Conservation (phyloP, 2,329 filamentous ascomycete genomes). For the Diaporthe vaccinii region DNA sequence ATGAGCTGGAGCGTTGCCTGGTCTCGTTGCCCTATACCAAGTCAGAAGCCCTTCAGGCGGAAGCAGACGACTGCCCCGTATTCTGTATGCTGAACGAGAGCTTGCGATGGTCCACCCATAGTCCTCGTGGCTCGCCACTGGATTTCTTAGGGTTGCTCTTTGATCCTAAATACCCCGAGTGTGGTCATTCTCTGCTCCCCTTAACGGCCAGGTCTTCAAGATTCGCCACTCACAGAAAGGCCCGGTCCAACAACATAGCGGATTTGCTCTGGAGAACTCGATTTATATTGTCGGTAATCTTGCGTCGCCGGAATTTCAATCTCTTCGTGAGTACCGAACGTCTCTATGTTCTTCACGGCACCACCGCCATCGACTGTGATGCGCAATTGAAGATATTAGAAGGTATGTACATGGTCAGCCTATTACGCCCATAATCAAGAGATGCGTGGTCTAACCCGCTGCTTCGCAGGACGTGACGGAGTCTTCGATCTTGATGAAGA, state of each 20-base stretch:
- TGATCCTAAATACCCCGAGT: not conserved
- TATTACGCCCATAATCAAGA: fast-evolving
- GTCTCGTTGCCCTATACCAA: not conserved
- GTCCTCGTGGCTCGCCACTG: no score
- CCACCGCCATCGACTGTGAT: not conserved
- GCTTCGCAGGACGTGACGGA: not conserved
- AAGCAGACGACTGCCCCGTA: not conserved
- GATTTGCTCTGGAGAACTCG: not conserved
- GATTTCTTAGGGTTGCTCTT: not conserved
- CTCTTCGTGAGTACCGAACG: not conserved
- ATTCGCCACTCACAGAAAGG: not conserved
- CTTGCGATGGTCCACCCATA: no score
- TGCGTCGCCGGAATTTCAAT: not conserved
- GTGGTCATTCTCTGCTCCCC: fast-evolving
- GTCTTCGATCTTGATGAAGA: not conserved
- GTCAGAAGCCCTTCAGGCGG: not conserved
- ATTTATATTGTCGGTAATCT: not conserved
- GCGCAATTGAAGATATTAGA: not conserved
- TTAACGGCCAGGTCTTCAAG: not conserved
- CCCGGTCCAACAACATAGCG: not conserved
- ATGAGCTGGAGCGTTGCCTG: not conserved
- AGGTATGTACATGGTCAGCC: not conserved
- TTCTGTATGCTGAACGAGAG: not conserved
- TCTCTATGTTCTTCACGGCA: not conserved
- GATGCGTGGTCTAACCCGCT: not conserved